Evolutionary conservation across 1,284 basidiomycete genomes (phyloP), one percentile per base, ranked within the genome.

Genomic region (Trametes sp.): DNA sequence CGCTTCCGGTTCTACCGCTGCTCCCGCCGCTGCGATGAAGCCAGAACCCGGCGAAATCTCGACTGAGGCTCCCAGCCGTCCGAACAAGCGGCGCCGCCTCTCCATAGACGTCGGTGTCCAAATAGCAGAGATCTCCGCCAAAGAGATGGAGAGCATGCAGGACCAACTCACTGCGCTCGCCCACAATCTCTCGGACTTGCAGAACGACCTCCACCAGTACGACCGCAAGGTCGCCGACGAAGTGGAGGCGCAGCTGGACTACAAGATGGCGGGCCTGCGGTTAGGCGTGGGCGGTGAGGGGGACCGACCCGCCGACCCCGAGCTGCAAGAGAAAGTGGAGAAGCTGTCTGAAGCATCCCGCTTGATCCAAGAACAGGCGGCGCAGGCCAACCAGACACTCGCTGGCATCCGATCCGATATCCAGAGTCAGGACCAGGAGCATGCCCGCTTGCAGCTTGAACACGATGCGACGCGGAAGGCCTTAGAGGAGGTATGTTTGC

Each of bases 171-270:
- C 61, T 14, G 65, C 65, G 2, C 71, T 88, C 11, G 79, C 82
- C 23, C 70, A 66, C n/a, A 74, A 73, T 2, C 66, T 84, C 24
- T 29, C 61, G 13, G 75, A 79, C 4, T 68, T 87, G 33, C 73
- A 82, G 63, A 84, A 86, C 64, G 78, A 82, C 55, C 65, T 84
- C 44, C 66, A 66, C 2, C 77, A 79, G 51, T 78, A 79, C 51
- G 76, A 81, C 46, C 61, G 62, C 14, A 71, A 79, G 14, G 31
- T 81, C 4, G 59, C 71, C 3, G 75, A 77, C 11, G 77, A 81
- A 58, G 70, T 85, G 19, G 61, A 64, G 16, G 45, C 61, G 1
- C 55, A 64, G 49, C 61, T 67, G 21, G 78, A 80, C 13, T 74
- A 75, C 42, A 73, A 69, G 19, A 72, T 85, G 28, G 70, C 85